A percentile compares a stretch with the other conserved stretches of the same genome.
These are phyloP conservation scores for Mycena sanguinolenta DNA, from an alignment of 768 basidiomycete species.

Conservation along the genomic window DNA sequence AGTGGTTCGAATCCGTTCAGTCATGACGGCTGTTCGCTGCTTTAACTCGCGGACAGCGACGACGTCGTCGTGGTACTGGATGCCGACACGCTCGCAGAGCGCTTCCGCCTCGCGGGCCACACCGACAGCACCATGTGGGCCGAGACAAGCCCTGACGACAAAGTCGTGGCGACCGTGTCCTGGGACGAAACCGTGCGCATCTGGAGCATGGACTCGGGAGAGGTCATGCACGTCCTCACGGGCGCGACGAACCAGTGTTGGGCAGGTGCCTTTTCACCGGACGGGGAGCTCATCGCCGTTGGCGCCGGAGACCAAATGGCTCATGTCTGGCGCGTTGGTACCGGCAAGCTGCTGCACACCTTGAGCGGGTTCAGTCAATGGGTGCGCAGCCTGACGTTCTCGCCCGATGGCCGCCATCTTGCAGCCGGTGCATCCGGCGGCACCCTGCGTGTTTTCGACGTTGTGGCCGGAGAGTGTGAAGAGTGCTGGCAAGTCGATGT, in stretches of 20 bases:
- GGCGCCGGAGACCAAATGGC: no score
- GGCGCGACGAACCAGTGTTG: not conserved
- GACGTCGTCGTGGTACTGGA: conserved; percentile 22
- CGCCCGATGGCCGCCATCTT: not conserved
- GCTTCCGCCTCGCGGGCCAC: no score
- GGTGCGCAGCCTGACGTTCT: not conserved
- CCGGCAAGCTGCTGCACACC: conserved; percentile 1
- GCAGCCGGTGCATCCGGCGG: not conserved
- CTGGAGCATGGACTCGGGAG: not conserved
- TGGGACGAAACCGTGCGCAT: conserved; percentile 2
- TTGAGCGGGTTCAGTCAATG: not conserved
- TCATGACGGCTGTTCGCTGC: conserved; percentile 20
- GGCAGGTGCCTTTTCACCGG: no score
- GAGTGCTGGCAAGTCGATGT: conserved; percentile 9
- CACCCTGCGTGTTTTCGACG: no score
- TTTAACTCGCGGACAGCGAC: not conserved
- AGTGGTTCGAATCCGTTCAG: conserved; percentile 24
- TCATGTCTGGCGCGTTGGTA: not conserved
- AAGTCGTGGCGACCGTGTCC: not conserved
- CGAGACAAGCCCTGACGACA: no score
- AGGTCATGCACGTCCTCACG: not conserved
- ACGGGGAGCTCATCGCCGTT: no score
- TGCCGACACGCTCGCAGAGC: conserved; percentile 13
- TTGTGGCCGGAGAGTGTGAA: not conserved
- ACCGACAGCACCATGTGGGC: no score